Percentiles rank a stretch among this genome's conserved stretches.
Conservation (phyloP, 2,329 filamentous ascomycete species). For the Diplodia corticola region DNA sequence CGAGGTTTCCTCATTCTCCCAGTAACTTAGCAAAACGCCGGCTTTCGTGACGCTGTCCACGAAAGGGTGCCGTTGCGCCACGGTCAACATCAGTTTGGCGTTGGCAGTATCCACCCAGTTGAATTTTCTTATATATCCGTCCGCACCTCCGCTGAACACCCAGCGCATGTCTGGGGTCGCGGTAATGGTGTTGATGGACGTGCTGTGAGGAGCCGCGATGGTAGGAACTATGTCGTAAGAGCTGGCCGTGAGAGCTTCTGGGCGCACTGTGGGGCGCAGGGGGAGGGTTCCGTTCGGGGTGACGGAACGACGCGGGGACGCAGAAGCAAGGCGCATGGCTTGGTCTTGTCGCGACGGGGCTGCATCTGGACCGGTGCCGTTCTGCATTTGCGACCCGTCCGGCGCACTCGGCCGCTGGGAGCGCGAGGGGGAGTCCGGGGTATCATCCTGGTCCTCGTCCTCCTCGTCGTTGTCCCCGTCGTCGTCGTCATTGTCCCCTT, state of each 20-base stretch:
- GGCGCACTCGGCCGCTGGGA: slow-evolving; percentile 38
- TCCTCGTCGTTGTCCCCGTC: slow-evolving; percentile 42
- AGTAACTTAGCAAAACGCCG: slow-evolving; percentile 91
- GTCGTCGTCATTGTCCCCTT: slow-evolving; percentile 36
- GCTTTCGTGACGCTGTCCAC: slow-evolving; percentile 97
- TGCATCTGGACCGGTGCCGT: slow-evolving; percentile 28
- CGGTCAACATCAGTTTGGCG: slow-evolving; percentile 87
- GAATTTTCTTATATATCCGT: slow-evolving; percentile 96
- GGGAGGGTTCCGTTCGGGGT: slow-evolving; percentile 39
- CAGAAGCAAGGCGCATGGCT: slow-evolving; percentile 50
- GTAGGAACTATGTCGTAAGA: slow-evolving; percentile 96
- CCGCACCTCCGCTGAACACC: slow-evolving; percentile 90
- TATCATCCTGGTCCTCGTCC: slow-evolving; percentile 46
- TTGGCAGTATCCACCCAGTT: slow-evolving; percentile 95
- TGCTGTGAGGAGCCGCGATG: slow-evolving; percentile 93
- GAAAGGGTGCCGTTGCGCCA: slow-evolving; percentile 93
- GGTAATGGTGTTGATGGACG: slow-evolving; percentile 89
- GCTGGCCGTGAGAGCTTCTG: slow-evolving; percentile 74
- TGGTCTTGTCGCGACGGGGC: slow-evolving; percentile 38
- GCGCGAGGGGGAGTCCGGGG: slow-evolving; percentile 44
- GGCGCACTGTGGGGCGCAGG: slow-evolving; percentile 65
- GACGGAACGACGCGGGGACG: slow-evolving; percentile 43
- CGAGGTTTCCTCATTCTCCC: slow-evolving; percentile 89
- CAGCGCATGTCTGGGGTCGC: slow-evolving; percentile 92
- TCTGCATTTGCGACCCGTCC: slow-evolving; percentile 30